These are phyloP conservation scores for Penicillium hordei DNA, from an alignment of 2,329 filamentous ascomycete species.

Conservation along the genomic window DNA sequence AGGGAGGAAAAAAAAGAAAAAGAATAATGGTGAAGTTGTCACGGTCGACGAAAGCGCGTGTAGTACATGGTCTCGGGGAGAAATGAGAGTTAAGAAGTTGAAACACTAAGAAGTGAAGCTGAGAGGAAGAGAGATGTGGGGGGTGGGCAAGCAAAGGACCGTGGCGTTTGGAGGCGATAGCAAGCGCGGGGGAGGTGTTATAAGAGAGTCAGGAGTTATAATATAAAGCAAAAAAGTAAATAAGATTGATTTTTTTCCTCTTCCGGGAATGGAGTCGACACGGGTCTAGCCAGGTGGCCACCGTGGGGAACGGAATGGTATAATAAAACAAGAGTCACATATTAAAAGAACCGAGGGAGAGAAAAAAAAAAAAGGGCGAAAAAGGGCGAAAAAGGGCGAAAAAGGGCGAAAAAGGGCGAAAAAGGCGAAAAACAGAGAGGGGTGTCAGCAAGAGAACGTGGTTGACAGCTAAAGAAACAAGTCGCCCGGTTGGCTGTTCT, in stretches of 20 bases:
- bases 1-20: not conserved
- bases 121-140: slow-evolving; percentile 6
- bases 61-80: slow-evolving; percentile 21
- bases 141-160: slow-evolving; percentile 11
- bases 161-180: slow-evolving; percentile 21
- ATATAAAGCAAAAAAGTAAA: not conserved
- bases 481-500: slow-evolving; percentile 1
- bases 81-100: not conserved
- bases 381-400: not conserved
- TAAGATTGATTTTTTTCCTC: slow-evolving; percentile 5
- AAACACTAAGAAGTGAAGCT: not conserved
- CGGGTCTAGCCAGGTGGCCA: slow-evolving; percentile 12
- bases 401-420: not conserved
- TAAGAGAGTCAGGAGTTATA: slow-evolving; percentile 6
- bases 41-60: slow-evolving; percentile 22
- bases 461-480: slow-evolving; percentile 7
- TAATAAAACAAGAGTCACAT: not conserved
- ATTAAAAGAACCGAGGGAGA: not conserved
- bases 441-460: slow-evolving; percentile 10
- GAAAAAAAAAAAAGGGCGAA: not conserved
- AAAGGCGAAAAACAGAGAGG: not conserved
- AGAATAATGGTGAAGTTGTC: slow-evolving; percentile 9
- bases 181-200: slow-evolving; percentile 20
- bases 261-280: slow-evolving; percentile 11
- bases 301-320: slow-evolving; percentile 8